A percentile compares a stretch with the other conserved stretches of the same genome.
These are phyloP conservation scores for Rhodotorula graminis DNA, from an alignment of 768 basidiomycete species.

Conservation along the genomic window DNA sequence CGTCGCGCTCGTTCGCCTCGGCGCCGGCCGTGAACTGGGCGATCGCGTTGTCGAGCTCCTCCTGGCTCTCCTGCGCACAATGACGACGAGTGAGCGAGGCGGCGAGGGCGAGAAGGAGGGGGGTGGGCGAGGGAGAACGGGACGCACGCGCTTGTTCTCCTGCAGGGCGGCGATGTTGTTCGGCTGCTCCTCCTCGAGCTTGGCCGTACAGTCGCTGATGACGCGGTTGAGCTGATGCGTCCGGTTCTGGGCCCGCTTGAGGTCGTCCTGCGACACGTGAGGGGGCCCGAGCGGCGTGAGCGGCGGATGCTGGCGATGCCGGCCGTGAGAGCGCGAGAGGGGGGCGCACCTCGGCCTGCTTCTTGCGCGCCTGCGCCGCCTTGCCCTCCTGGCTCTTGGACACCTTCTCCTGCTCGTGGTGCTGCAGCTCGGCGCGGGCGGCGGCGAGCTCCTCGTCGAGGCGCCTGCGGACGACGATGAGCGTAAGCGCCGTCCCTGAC, in stretches of 20 bases:
- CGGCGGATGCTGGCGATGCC: too few species aligned
- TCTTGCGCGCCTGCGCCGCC: constrained; percentile 55
- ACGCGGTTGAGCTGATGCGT: constrained; percentile 4
- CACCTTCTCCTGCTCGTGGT: neutral
- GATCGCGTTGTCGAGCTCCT: constrained; percentile 4
- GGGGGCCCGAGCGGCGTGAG: neutral
- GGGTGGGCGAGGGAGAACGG: too few species aligned
- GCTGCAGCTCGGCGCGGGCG: neutral
- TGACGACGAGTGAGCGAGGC: too few species aligned
- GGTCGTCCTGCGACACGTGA: neutral
- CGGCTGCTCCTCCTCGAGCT: constrained; percentile 33
- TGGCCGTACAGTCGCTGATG: neutral
- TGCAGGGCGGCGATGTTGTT: constrained; percentile 30
- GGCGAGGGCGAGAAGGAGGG: too few species aligned
- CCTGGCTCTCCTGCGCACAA: neutral
- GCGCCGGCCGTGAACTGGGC: constrained; percentile 46
- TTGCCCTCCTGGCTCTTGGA: constrained; percentile 55
- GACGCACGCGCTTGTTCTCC: constrained; percentile 17
- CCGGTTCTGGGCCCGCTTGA: neutral
- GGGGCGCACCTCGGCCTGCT: constrained; percentile 51
- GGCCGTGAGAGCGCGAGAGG: too few species aligned
- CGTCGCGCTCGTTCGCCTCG: constrained; percentile 42
- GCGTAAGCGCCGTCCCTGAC: too few species aligned
- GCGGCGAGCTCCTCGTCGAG: neutral
- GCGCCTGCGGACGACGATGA: neutral